Evolutionary conservation across 2,329 filamentous ascomycete genomes (phyloP), one percentile per base, ranked within the genome.

Genomic region (Plectosphaerella sp.): DNA sequence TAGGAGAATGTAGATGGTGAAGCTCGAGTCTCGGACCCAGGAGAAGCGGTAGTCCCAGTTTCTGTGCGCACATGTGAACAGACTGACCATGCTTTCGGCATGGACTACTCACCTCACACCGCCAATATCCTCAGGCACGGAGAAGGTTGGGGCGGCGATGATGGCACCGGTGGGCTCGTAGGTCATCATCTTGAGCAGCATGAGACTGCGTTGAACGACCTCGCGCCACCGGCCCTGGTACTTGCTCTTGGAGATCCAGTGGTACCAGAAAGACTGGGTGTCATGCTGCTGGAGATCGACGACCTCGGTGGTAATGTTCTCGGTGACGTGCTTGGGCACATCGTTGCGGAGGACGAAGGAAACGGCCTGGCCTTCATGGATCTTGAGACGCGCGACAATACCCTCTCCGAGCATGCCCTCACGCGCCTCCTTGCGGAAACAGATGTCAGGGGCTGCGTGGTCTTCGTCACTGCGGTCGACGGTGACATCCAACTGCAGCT

Each of bases 141-240:
- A 90, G 61, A 91, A 92, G 0, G 87, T 91, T 0, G 88, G 87
- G 2, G 88, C 80, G 1, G 88, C 88, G 35, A 91, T 78, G 48
- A 91, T 91, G 9, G 88, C 88, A 2, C 88, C 88, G 0, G 87
- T 91, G 0, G 87, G 88, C 61, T 91, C 88, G 59, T 86, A 91
- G 0, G 87, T 91, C 59, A 91, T 74, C 68, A 91, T 76, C 67
- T 91, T 91, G 45, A 91, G 68, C 50, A 90, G 83, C 73, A 91
- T 80, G 48, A 91, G 70, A 62, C 87, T 90, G 51, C 88, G 76
- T 24, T 77, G 75, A 6, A 91, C 85, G 3, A 88, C 83, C 65
- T 91, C 87, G 50, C 85, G 77, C 80, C 87, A 91, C 35, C 83
- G 79, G 5, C 88, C 88, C 53, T 81, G 83, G 66, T 90, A 91